These are phyloP conservation scores for Mesembryanthemum crystallinum DNA, from an alignment of 148 eudicot genomes.

Conservation along the genomic window DNA sequence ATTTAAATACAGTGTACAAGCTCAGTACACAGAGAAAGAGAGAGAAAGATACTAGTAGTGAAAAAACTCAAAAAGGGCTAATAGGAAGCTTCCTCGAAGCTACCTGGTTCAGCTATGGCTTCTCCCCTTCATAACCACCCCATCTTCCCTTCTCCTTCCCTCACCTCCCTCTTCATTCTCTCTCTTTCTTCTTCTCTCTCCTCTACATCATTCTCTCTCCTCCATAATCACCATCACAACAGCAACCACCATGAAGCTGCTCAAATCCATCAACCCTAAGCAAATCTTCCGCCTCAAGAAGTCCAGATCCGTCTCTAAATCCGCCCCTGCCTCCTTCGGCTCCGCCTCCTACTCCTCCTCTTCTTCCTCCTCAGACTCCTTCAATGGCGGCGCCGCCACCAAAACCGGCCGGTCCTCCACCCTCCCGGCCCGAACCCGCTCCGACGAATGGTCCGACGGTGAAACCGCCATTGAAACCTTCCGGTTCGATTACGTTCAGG, in stretches of 20 bases:
- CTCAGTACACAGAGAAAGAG: no score
- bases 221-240: background rate
- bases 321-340: constrained; percentile 35
- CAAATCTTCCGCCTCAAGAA: constrained; percentile 39
- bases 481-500: constrained; percentile 36
- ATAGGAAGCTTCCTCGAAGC: constrained; percentile 33
- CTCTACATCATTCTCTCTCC: background rate
- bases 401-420: constrained; percentile 28
- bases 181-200: background rate
- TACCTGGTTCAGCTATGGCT: constrained; percentile 30
- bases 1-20: no score
- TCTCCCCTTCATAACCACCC: constrained; percentile 30
- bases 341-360: constrained; percentile 30
- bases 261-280: constrained; percentile 41
- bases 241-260: constrained; percentile 43
- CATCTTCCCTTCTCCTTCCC: constrained; percentile 32
- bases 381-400: constrained; percentile 27
- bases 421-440: constrained; percentile 2
- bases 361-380: background rate
- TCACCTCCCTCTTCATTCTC: constrained; percentile 3
- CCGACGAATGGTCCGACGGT: background rate
- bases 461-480: constrained; percentile 2
- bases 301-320: constrained; percentile 38
- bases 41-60: no score
- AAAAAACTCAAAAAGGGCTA: background rate